Evolutionary conservation across 306 rosid species (phyloP).

Genomic region (Vigna nakashimae): DNA sequence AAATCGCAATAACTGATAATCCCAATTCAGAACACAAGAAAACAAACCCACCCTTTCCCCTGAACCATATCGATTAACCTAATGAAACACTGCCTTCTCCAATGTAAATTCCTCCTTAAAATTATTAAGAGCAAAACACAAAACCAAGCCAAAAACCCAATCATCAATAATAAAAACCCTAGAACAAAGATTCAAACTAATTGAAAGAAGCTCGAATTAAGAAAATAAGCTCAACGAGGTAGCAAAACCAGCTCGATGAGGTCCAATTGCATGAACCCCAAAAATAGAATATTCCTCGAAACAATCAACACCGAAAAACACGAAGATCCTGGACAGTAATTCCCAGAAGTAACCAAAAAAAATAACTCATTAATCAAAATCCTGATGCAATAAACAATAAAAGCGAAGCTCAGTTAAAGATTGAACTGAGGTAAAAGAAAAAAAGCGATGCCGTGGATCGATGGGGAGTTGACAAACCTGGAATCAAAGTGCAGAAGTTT

Average conservation of each 20-base stretch:
- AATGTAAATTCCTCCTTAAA: conserved; percentile 14
- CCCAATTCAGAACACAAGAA: conserved; percentile 18
- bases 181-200: conserved; percentile 38
- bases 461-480: conserved; percentile 71
- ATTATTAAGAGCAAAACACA: conserved; percentile 36
- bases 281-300: conserved; percentile 24
- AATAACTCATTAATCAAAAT: conserved; percentile 49
- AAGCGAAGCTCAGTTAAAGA: neutral
- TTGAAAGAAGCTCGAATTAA: conserved; percentile 25
- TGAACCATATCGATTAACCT: conserved; percentile 27
- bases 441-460: conserved; percentile 60
- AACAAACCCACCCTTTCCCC: conserved; percentile 17
- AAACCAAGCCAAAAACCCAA: conserved; percentile 47
- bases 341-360: conserved; percentile 22
- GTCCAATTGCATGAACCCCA: conserved; percentile 45
- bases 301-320: conserved; percentile 34
- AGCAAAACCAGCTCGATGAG: conserved; percentile 40
- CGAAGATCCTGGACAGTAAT: conserved; percentile 59
- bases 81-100: conserved; percentile 21
- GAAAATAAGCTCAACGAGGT: conserved; percentile 43
- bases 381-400: conserved; percentile 18
- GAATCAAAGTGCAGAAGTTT: conserved; percentile 57
- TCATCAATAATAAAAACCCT: conserved; percentile 37
- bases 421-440: neutral
- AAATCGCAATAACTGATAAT: conserved; percentile 15